Conservation (phyloP, 2,329 filamentous ascomycete species). For the Waltergamsia citrina region DNA sequence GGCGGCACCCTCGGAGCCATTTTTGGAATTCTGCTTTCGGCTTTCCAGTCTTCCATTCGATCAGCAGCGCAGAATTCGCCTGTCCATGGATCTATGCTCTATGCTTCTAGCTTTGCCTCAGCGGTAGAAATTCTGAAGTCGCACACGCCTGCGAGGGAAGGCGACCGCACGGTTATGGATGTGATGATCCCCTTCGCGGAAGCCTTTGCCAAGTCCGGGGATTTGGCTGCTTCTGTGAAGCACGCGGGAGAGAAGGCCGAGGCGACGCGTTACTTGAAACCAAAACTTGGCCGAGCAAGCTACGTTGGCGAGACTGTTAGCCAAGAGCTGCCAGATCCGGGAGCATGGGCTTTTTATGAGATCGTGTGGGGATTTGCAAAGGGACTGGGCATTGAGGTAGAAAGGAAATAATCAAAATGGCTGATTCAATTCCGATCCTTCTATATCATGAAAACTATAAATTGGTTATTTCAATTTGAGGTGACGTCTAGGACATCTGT, state of each 20-base stretch:
- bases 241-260: constrained; percentile 17
- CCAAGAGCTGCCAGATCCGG: constrained; percentile 17
- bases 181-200: constrained; percentile 61
- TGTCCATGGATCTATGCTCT: constrained; percentile 6
- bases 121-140: constrained; percentile 13
- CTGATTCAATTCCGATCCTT: too few species aligned
- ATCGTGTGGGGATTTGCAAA: constrained; percentile 4
- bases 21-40: constrained; percentile 17
- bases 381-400: constrained; percentile 1
- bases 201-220: constrained; percentile 40
- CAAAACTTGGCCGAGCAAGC: constrained; percentile 16
- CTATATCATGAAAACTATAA: too few species aligned
- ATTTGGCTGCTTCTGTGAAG: constrained; percentile 32
- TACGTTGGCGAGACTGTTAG: constrained; percentile 17
- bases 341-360: constrained; percentile 21
- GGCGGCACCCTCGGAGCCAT: constrained; percentile 24
- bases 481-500: too few species aligned
- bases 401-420: too few species aligned
- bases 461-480: too few species aligned
- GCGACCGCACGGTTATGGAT: constrained; percentile 55
- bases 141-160: constrained; percentile 15
- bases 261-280: constrained; percentile 14
- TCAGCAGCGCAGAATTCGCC: constrained; percentile 8
- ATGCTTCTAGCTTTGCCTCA: constrained; percentile 10
- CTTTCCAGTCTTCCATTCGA: constrained; percentile 33